Conservation (phyloP, 768 basidiomycete genomes). For the Imleria badia region DNA sequence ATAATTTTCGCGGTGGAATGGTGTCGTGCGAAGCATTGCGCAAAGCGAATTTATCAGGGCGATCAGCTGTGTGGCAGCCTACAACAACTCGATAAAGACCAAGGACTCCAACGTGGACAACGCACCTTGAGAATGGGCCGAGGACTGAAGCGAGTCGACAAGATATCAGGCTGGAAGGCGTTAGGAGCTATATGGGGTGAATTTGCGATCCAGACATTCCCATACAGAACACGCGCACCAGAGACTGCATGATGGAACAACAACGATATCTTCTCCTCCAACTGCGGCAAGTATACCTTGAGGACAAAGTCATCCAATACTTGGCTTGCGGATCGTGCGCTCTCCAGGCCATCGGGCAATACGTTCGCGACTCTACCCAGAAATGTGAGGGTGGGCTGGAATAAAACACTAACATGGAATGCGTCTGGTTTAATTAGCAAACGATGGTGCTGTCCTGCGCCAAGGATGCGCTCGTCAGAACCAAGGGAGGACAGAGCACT, state of each 20-base stretch:
- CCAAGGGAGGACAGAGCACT: slow-evolving; percentile 56
- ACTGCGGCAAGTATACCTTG: slow-evolving; percentile 88
- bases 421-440: slow-evolving; percentile 87
- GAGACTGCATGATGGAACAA: slow-evolving; percentile 86
- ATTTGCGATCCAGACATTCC: neutral
- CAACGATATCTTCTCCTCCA: slow-evolving; percentile 89
- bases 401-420: slow-evolving; percentile 92
- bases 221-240: slow-evolving; percentile 42
- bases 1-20: slow-evolving; percentile 95
- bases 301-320: slow-evolving; percentile 92
- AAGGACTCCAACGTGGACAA: neutral
- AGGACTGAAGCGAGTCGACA: slow-evolving; percentile 58
- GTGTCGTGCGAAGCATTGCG: slow-evolving; percentile 84
- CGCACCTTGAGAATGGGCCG: slow-evolving; percentile 80
- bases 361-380: slow-evolving; percentile 69
- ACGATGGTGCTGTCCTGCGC: slow-evolving; percentile 77
- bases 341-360: slow-evolving; percentile 71
- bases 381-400: slow-evolving; percentile 89
- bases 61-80: slow-evolving; percentile 85
- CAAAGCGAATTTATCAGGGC: slow-evolving; percentile 90
- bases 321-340: slow-evolving; percentile 61
- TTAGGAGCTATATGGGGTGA: slow-evolving; percentile 58
- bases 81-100: slow-evolving; percentile 3
- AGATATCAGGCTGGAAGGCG: slow-evolving; percentile 81
- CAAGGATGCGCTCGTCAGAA: slow-evolving; percentile 72